A percentile compares a stretch with the other conserved stretches of the same genome.
Evolutionary conservation across 805 yeast genomes (phyloP).

Genomic region (Candida qinlingensis): DNA sequence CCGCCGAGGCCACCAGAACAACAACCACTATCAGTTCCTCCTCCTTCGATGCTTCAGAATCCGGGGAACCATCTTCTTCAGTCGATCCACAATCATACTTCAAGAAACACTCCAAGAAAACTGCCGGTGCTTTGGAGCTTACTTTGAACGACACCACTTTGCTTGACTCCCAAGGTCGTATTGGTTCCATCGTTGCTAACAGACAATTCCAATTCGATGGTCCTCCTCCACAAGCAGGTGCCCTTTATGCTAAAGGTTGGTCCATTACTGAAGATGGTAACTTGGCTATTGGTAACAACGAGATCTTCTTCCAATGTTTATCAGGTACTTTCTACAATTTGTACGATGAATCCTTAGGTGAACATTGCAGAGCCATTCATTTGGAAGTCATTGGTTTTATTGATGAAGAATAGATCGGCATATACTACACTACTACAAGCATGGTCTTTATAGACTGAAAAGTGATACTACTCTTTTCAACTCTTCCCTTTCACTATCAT

Average conservation of each 20-base stretch:
- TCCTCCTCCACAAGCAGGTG: slow-evolving; percentile 80
- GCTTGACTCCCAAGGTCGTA: slow-evolving; percentile 10
- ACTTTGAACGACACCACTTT: slow-evolving; percentile 3
- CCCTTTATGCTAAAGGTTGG: slow-evolving; percentile 70
- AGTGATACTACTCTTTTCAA: background rate
- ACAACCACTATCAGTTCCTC: slow-evolving; percentile 9
- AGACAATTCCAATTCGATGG: slow-evolving; percentile 69
- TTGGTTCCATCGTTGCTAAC: slow-evolving; percentile 32
- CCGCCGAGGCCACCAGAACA: slow-evolving; percentile 24
- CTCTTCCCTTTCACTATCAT: no score
- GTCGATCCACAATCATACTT: background rate
- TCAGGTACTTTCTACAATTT: slow-evolving; percentile 77
- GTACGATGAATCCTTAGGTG: slow-evolving; percentile 58
- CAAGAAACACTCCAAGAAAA: slow-evolving; percentile 1
- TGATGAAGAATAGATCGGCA: slow-evolving; percentile 33
- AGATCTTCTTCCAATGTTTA: slow-evolving; percentile 65
- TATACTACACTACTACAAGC: background rate
- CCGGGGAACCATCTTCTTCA: background rate
- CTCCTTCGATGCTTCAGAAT: background rate
- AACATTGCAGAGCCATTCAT: slow-evolving; percentile 58
- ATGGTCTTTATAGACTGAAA: background rate
- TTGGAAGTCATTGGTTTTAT: slow-evolving; percentile 54
- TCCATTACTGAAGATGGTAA: slow-evolving; percentile 44
- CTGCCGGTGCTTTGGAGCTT: slow-evolving; percentile 4
- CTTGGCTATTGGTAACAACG: slow-evolving; percentile 58